Evolutionary conservation across 495 filamentous ascomycete species (phyloP), one percentile per base, ranked within the genome.

Genomic region (Talaromyces wortmannii): DNA sequence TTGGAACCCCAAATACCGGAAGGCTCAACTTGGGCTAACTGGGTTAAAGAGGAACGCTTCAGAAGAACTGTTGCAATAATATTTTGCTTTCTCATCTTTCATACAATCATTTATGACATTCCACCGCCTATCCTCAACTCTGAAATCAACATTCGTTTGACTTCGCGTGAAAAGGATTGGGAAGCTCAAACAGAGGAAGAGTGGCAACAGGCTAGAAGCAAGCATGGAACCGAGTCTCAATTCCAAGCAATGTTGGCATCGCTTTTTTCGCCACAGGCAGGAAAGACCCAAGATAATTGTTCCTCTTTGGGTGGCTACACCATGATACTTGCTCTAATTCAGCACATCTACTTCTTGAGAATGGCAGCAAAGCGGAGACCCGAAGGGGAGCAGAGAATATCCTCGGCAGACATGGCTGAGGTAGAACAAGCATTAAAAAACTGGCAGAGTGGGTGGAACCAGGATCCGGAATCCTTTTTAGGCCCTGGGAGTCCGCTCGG

Each of bases 321-420:
- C 10, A 56, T 71, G 5, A 67, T 72, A n/a, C 61, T 66, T 42
- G 68, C 59, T 0, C 45, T 74, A 2, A 58, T 71, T 18, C 65
- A 70, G 52, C 61, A 67, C n/a, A 69, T 70, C 33, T 71, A 63
- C 57, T 48, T 69, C 31, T 23, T 57, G 6, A 58, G 61, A 23
- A 50, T 57, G 54, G 46, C 53, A 4, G 31, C 40, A 43, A 43
- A 43, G 40, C 40, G 40, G 10, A 43, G 40, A 43, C 40, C 40
- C 40, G 2, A 2, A 43, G 40, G 40, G n/a, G 40, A 43, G 10
- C 57, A 0, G 40, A 56, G 23, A 18, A 32, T 48, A 50, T 33
- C 16, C 33, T 62, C 64, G 17, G 76, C 77, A 23, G 75, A 83
- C 36, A 72, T 81, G 6, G 71, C 77, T 18, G 72, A 75, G 30